These are phyloP conservation scores for Arxiozyma bovina DNA, from an alignment of 1,139 yeast species.

Conservation along the genomic window DNA sequence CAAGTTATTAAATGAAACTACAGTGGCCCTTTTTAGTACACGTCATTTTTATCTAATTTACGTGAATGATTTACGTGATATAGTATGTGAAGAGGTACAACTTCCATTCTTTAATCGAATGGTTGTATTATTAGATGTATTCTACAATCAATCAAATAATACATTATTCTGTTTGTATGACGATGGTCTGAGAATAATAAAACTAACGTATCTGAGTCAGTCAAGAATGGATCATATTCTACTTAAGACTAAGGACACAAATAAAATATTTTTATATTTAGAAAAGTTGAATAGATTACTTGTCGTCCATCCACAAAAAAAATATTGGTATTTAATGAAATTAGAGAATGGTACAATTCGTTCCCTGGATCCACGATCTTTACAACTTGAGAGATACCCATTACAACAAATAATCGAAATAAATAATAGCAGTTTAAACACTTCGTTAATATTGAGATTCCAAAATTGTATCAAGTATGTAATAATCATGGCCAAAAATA, in stretches of 20 bases:
- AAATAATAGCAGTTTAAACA: neutral
- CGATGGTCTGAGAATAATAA: neutral
- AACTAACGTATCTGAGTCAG: neutral
- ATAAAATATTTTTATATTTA: neutral
- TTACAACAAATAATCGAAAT: neutral
- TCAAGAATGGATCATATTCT: neutral
- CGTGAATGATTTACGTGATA: neutral
- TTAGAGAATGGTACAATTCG: neutral
- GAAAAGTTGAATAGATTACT: neutral
- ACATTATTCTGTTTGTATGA: neutral
- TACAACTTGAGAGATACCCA: neutral
- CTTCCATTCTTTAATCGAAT: neutral
- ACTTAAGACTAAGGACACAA: neutral
- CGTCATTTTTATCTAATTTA: neutral
- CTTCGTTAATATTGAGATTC: neutral
- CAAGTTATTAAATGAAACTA: neutral
- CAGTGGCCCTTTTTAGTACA: neutral
- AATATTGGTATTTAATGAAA: slow-evolving; percentile 1
- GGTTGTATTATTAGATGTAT: neutral
- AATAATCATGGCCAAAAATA: neutral
- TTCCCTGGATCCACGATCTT: neutral
- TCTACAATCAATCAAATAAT: neutral
- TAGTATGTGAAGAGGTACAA: neutral
- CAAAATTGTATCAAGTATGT: neutral
- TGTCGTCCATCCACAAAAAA: neutral